phyloP scores from a whole-genome alignment of 73 alveolate genomes.

The Stentor coeruleus region DNA sequence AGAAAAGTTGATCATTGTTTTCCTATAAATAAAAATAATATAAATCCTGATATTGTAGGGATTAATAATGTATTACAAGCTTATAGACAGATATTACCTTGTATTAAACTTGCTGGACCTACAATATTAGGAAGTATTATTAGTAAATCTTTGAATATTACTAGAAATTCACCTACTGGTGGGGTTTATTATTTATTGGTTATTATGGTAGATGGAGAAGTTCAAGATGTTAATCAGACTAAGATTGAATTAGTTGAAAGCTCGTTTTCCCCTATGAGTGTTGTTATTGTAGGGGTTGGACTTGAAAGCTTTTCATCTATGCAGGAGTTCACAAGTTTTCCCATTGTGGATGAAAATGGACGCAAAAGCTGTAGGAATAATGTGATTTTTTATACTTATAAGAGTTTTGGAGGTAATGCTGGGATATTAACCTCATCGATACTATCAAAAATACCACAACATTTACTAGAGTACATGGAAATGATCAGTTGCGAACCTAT shows the following conservation, averaged over 20 bases:
- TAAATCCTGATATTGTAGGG: constrained; percentile 66
- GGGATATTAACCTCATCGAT: no score
- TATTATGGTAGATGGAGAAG: constrained; percentile 70
- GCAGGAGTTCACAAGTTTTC: neutral
- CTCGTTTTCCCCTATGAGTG: constrained; percentile 60
- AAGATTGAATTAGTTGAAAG: constrained; percentile 63
- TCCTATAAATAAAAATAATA: constrained; percentile 74
- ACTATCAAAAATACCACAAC: no score
- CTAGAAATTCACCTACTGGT: constrained; percentile 36
- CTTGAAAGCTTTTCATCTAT: constrained; percentile 52
- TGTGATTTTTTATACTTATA: no score
- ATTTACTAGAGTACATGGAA: no score
- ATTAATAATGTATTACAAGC: constrained; percentile 46
- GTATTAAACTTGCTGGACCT: constrained; percentile 66
- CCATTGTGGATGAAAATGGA: neutral
- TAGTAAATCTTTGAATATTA: constrained; percentile 45
- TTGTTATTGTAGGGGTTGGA: constrained; percentile 74
- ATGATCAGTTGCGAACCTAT: no score
- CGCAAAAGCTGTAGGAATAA: neutral
- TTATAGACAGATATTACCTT: constrained; percentile 45
- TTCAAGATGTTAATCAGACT: constrained; percentile 66
- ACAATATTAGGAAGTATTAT: constrained; percentile 53
- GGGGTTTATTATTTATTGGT: constrained; percentile 51
- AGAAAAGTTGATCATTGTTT: constrained; percentile 49
- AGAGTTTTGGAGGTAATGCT: no score